Evolutionary conservation across 257 asterid species (phyloP), one percentile per base, ranked within the genome.

Genomic region (Handroanthus guayacan): DNA sequence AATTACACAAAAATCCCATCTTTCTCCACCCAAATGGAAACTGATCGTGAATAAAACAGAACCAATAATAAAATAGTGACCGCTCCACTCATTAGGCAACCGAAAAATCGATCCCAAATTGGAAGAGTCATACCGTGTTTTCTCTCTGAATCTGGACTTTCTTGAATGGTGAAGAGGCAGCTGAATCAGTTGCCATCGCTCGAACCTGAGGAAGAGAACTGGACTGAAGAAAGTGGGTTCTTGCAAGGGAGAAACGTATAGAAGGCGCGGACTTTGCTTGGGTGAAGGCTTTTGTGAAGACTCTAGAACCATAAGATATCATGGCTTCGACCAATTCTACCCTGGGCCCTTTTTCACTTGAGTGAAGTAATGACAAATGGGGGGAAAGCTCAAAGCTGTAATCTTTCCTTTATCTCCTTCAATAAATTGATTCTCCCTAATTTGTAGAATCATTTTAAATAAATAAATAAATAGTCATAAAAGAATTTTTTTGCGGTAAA

Each of bases 121-220:
- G 8, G 43, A 58, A 31, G 68, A 68, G 9, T 36, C 82, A 79
- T 77, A 95, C 98, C 70, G 87, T 85, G 80, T 88, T 78, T 58
- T 82, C 98, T 63, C 97, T 88, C 78, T 88, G 97, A 86, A 95
- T 91, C 90, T 86, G 92, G 43, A 95, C 84, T 75, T 89, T 95
- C 82, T 83, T 89, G 92, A 95, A 89, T 47, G 93, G 88, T n/a
- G 95, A 82, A 39, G 93, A 70, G 36, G 86, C 78, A 38, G 87
- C 71, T 48, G 96, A 78, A 34, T 78, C 86, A 20, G 97, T 79
- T 6, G 92, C 96, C 99, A 95, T 95, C 8, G 96, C 84, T 43
- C 93, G 90, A 79, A 89, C 79, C 67, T 75, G 90, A 74, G 65
- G 80, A 20, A 72, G 64, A 63, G 76, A 69, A 71, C 11, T 43